Evolutionary conservation across 164 flowering plant genomes (phyloP), one percentile per base, ranked within the genome.

Genomic region (Aristolochia fimbriata): DNA sequence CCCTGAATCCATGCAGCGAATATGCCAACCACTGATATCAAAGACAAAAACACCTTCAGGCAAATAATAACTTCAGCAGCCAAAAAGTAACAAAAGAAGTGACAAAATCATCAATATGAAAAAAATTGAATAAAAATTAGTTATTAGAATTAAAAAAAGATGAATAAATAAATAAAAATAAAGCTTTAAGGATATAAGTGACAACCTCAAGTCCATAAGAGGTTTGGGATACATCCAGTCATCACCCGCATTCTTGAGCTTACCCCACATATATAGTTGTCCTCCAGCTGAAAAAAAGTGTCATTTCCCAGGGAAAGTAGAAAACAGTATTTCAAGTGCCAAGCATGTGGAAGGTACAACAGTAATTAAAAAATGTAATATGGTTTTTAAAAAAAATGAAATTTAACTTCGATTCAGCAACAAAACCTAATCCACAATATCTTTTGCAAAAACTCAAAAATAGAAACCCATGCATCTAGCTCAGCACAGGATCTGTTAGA

Each of bases 211-310:
- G 80, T 88, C 97, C 97, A 94, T 71, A 19, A 91, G 77, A 69
- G 99, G 99, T 68, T 94, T 94, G 55, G 99, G 99, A 77, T 94
- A 91, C 99, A 94, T 94, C 90, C 89, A 94, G 48, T 94, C 97
- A 76, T 94, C 99, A 45, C 97, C 97, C 1, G 80, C 75, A 61
- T 15, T 73, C 79, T 94, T 94, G 60, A 94, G 68, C 73, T 94
- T 94, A 46, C 99, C 99, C 97, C 99, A 94, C 96, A 94, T 91
- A 65, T 91, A 94, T 70, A 94, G 71, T 80, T 94, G 99, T 49
- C 99, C 97, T 61, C 97, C 96, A 75, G 78, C 99, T 94, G 79
- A 33, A 69, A 51, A 73, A 15, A 33, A 10, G 23, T 15, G 46
- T 10, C 22, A 21, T 57, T 12, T 37, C 9, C 6, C n/a, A 10